Evolutionary conservation across 2,329 filamentous ascomycete genomes (phyloP).

Genomic region (Chaetomiaceae sp.): DNA sequence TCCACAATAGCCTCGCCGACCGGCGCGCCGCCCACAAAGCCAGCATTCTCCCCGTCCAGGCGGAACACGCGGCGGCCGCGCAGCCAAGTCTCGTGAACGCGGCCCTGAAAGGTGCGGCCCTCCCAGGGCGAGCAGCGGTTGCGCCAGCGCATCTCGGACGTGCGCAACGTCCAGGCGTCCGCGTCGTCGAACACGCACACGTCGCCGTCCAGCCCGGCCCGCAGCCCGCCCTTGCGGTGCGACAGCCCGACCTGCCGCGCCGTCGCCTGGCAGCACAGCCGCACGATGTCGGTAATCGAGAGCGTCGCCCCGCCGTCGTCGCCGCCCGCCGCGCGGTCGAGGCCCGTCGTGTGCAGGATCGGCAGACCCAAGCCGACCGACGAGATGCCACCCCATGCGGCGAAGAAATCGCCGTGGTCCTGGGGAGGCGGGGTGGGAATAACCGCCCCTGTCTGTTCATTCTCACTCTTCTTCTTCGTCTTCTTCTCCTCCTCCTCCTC

Average conservation of each 20-base stretch:
- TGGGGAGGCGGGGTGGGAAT: background rate
- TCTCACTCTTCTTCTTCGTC: slow-evolving; percentile 25
- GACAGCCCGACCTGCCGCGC: slow-evolving; percentile 81
- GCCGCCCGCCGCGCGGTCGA: no score
- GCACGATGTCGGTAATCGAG: slow-evolving; percentile 70
- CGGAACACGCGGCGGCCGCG: slow-evolving; percentile 70
- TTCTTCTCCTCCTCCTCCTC: slow-evolving; percentile 13
- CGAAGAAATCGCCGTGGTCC: slow-evolving; percentile 76
- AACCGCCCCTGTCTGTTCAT: slow-evolving; percentile 28
- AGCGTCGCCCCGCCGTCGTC: slow-evolving; percentile 38
- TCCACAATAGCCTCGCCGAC: slow-evolving; percentile 53
- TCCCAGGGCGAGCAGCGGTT: slow-evolving; percentile 92
- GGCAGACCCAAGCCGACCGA: slow-evolving; percentile 88
- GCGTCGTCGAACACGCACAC: slow-evolving; percentile 86
- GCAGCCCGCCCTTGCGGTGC: slow-evolving; percentile 73
- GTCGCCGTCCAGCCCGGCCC: slow-evolving; percentile 80
- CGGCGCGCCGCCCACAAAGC: slow-evolving; percentile 45
- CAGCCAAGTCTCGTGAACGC: slow-evolving; percentile 81
- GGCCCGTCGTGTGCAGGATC: slow-evolving; percentile 80
- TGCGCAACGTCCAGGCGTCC: slow-evolving; percentile 67
- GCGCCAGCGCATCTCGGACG: slow-evolving; percentile 84
- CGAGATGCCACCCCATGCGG: slow-evolving; percentile 93
- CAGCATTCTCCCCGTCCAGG: slow-evolving; percentile 47
- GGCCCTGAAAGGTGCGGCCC: slow-evolving; percentile 67
- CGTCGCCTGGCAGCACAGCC: slow-evolving; percentile 80